Conservation (phyloP, 257 asterid genomes). For the Euphrasia confusa region DNA sequence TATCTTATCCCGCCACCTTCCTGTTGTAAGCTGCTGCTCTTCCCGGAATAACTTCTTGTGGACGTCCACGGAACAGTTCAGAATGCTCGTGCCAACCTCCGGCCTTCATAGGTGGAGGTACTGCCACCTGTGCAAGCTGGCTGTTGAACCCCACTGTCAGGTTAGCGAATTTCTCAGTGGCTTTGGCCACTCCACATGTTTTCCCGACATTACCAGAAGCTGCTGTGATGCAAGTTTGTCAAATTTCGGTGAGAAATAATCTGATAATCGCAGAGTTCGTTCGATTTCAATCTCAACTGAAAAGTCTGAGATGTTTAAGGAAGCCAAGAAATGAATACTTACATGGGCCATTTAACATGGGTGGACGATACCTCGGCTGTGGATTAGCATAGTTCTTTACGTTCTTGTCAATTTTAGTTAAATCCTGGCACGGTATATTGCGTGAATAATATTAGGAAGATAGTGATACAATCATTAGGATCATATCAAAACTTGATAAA, state of each 20-base stretch:
- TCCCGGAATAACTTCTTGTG: slow-evolving; percentile 58
- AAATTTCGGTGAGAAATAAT: neutral
- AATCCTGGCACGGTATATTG: neutral
- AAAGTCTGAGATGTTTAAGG: neutral
- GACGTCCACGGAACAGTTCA: slow-evolving; percentile 41
- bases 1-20: slow-evolving; percentile 64
- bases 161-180: slow-evolving; percentile 52
- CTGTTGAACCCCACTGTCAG: slow-evolving; percentile 48
- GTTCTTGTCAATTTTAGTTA: slow-evolving; percentile 36
- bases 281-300: neutral
- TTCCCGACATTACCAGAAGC: slow-evolving; percentile 38
- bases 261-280: neutral
- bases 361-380: slow-evolving; percentile 75
- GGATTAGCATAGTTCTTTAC: slow-evolving; percentile 41
- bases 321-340: slow-evolving; percentile 22
- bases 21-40: slow-evolving; percentile 41
- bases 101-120: slow-evolving; percentile 77
- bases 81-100: slow-evolving; percentile 88
- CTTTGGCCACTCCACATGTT: slow-evolving; percentile 42
- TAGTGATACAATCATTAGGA: neutral
- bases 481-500: neutral
- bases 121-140: slow-evolving; percentile 39
- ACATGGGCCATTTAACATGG: slow-evolving; percentile 52
- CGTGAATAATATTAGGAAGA: neutral
- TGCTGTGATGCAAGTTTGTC: slow-evolving; percentile 22